phyloP scores from a whole-genome alignment of 23 red algal genomes.

The Gracilaria gracilis region DNA sequence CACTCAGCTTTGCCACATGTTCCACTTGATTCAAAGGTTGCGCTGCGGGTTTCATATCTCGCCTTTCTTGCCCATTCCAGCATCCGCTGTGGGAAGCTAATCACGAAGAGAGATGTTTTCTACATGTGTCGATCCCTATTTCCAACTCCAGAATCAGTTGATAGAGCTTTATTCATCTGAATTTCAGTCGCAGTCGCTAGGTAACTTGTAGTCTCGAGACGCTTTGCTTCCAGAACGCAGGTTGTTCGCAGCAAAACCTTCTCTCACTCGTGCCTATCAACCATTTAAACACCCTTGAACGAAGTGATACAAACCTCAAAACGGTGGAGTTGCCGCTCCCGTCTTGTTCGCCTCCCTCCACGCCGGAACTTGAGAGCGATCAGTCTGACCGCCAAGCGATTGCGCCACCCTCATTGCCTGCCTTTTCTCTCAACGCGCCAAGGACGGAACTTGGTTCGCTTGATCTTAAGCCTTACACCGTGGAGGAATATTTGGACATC shows the following conservation, averaged over 20 bases:
- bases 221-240: no score
- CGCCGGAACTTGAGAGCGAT: no score
- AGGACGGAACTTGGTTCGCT: constrained; percentile 10
- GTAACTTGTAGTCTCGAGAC: no score
- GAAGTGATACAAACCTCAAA: no score
- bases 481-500: constrained; percentile 22
- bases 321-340: no score
- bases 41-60: constrained; percentile 43
- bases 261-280: no score
- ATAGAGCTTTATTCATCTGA: constrained; percentile 33
- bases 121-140: constrained; percentile 60
- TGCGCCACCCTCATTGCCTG: no score
- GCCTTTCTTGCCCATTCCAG: constrained; percentile 31
- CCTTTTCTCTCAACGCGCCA: neutral
- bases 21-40: neutral
- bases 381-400: no score
- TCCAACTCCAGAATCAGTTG: constrained; percentile 35
- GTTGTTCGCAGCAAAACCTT: no score
- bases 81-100: constrained; percentile 12
- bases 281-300: no score
- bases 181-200: no score
- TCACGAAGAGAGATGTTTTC: constrained; percentile 75
- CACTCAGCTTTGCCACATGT: neutral
- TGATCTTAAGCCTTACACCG: constrained; percentile 4
- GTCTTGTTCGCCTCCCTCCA: no score